A percentile compares a stretch with the other conserved stretches of the same genome.
These are phyloP conservation scores for Anthoceros angustus DNA, from an alignment of 225 moss, liverwort and hornwort genomes.

Conservation along the genomic window DNA sequence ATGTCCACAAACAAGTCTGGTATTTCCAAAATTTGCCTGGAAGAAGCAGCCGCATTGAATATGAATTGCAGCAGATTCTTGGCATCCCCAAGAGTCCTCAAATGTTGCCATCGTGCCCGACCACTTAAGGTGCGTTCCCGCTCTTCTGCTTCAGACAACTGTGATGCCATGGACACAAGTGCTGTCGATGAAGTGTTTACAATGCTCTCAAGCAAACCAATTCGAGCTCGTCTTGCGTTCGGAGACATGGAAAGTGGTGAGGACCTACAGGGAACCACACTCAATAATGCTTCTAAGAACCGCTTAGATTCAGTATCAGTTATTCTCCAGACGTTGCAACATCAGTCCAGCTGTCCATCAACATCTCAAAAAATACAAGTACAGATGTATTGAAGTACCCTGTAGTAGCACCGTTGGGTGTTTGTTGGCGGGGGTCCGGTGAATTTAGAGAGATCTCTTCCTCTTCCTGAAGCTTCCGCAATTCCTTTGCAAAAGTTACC, in stretches of 20 bases:
- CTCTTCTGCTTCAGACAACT: conserved; percentile 98
- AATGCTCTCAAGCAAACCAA: conserved; percentile 72
- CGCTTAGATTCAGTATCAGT: too few relatives aligned
- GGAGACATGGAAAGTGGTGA: conserved; percentile 34
- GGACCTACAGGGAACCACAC: background rate
- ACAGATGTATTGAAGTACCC: too few relatives aligned
- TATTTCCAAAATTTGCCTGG: conserved; percentile 15
- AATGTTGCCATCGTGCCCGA: conserved; percentile 62
- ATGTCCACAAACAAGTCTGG: background rate
- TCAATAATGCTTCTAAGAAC: too few relatives aligned
- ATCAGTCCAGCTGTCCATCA: too few relatives aligned
- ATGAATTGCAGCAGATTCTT: conserved; percentile 65
- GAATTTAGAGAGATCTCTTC: conserved; percentile 20
- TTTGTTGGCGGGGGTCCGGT: background rate
- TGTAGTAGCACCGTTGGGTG: background rate
- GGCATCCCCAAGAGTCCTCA: conserved; percentile 68
- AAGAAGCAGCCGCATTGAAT: conserved; percentile 44
- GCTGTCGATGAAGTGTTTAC: conserved; percentile 68
- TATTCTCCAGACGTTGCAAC: too few relatives aligned
- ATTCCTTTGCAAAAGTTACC: conserved; percentile 43
- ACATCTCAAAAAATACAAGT: too few relatives aligned
- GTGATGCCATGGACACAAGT: conserved; percentile 93
- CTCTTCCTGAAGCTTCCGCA: conserved; percentile 56
- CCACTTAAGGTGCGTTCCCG: conserved; percentile 69
- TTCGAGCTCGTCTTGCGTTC: conserved; percentile 47